Conservation (phyloP, 306 rosid species). For the Prinsepia uniflora region DNA sequence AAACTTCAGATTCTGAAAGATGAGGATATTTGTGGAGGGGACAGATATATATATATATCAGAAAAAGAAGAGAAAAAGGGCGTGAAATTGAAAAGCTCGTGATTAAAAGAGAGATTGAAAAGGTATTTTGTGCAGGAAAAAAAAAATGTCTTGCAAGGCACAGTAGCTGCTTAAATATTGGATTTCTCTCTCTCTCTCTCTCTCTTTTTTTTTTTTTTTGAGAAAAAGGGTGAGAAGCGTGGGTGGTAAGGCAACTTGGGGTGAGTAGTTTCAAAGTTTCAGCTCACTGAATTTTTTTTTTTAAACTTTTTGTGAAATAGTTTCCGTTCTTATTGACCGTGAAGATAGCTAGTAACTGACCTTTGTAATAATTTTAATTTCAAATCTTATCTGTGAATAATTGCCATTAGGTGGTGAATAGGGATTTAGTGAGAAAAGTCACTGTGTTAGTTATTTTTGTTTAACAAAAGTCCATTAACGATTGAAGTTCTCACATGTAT, state of each 20-base stretch:
- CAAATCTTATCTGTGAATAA: not conserved
- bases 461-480: slow-evolving; percentile 18
- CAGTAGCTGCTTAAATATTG: slow-evolving; percentile 40
- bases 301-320: slow-evolving; percentile 24
- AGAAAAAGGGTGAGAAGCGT: slow-evolving; percentile 43
- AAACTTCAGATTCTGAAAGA: too few relatives aligned
- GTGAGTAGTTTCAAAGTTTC: slow-evolving; percentile 39
- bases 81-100: slow-evolving; percentile 18
- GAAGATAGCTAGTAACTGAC: slow-evolving; percentile 46
- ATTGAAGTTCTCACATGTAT: too few relatives aligned
- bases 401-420: slow-evolving; percentile 15
- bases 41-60: not conserved
- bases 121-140: slow-evolving; percentile 27
- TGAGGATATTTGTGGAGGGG: too few relatives aligned
- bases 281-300: slow-evolving; percentile 10
- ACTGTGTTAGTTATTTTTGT: slow-evolving; percentile 16
- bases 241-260: slow-evolving; percentile 36
- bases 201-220: too few relatives aligned
- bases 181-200: slow-evolving; percentile 4
- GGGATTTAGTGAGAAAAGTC: slow-evolving; percentile 19
- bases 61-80: slow-evolving; percentile 3
- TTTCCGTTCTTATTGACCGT: slow-evolving; percentile 17
- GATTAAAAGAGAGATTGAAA: slow-evolving; percentile 14
- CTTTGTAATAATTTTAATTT: slow-evolving; percentile 34
- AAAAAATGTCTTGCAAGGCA: slow-evolving; percentile 27